Conservation (phyloP, 2,329 filamentous ascomycete genomes). For the Dryadomyces sulphureus region DNA sequence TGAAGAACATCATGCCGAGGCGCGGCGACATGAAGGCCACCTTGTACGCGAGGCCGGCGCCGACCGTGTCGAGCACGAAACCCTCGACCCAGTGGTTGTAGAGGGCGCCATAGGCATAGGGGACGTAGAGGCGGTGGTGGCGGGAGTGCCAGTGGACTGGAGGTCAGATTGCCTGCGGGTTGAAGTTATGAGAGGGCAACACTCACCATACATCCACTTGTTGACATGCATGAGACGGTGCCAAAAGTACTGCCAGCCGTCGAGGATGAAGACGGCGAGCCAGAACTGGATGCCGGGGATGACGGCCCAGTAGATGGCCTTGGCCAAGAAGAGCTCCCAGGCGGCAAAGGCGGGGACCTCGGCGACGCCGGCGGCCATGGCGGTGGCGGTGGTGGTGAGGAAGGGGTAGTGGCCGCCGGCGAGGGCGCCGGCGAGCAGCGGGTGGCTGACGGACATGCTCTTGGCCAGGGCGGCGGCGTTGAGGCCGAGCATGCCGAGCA, state of each 20-base stretch:
- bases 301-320: slow-evolving; percentile 62
- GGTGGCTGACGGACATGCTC: slow-evolving; percentile 56
- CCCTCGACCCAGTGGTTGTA: slow-evolving; percentile 96
- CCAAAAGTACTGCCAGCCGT: slow-evolving; percentile 97
- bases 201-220: slow-evolving; percentile 80
- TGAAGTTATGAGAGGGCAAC: slow-evolving; percentile 10
- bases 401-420: slow-evolving; percentile 71
- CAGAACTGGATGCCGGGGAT: slow-evolving; percentile 68
- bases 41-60: slow-evolving; percentile 73
- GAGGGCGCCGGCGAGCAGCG: slow-evolving; percentile 59
- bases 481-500: slow-evolving; percentile 59
- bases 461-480: slow-evolving; percentile 63
- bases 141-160: slow-evolving; percentile 79
- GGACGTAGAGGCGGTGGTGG: slow-evolving; percentile 93
- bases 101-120: slow-evolving; percentile 89
- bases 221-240: slow-evolving; percentile 97
- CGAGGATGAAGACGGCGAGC: slow-evolving; percentile 60
- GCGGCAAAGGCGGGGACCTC: slow-evolving; percentile 57
- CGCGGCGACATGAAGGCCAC: slow-evolving; percentile 67
- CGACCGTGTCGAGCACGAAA: slow-evolving; percentile 82
- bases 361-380: slow-evolving; percentile 24
- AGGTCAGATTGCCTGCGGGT: not conserved
- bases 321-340: slow-evolving; percentile 68
- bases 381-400: slow-evolving; percentile 32
- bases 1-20: slow-evolving; percentile 82